Conservation (phyloP, 1,284 basidiomycete species). For the Microstroma glucosiphilum region DNA sequence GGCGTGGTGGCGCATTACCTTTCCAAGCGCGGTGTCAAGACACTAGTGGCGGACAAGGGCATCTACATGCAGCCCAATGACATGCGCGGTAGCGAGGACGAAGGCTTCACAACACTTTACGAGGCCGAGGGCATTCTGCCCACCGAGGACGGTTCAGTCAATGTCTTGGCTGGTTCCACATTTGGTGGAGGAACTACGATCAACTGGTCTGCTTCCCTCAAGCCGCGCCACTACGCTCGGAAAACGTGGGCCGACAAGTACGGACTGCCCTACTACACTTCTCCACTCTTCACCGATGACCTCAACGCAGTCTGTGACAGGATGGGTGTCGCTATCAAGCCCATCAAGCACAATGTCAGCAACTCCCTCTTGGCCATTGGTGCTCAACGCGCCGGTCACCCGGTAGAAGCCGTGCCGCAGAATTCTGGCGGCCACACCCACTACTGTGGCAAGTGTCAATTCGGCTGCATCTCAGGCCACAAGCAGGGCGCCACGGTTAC, state of each 20-base stretch:
- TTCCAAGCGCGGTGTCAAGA: constrained; percentile 49
- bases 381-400: constrained; percentile 46
- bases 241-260: constrained; percentile 52
- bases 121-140: constrained; percentile 52
- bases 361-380: constrained; percentile 50
- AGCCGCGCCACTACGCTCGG: constrained; percentile 52
- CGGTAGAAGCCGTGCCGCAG: constrained; percentile 50
- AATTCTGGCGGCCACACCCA: constrained; percentile 52
- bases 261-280: constrained; percentile 51
- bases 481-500: constrained; percentile 51
- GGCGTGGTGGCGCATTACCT: constrained; percentile 51
- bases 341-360: constrained; percentile 51
- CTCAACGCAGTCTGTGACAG: constrained; percentile 50
- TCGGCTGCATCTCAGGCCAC: constrained; percentile 51
- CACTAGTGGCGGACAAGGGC: constrained; percentile 55
- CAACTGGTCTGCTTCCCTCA: constrained; percentile 55
- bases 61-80: constrained; percentile 50
- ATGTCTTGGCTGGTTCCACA: constrained; percentile 52
- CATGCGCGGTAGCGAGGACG: constrained; percentile 46
- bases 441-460: constrained; percentile 52
- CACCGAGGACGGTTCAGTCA: constrained; percentile 51
- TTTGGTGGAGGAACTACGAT: constrained; percentile 55
- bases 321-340: constrained; percentile 51
- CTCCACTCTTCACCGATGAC: constrained; percentile 48
- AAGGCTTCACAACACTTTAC: constrained; percentile 51